Evolutionary conservation across 306 rosid genomes (phyloP), one percentile per base, ranked within the genome.

Genomic region (Trichosanthes cucumerina): DNA sequence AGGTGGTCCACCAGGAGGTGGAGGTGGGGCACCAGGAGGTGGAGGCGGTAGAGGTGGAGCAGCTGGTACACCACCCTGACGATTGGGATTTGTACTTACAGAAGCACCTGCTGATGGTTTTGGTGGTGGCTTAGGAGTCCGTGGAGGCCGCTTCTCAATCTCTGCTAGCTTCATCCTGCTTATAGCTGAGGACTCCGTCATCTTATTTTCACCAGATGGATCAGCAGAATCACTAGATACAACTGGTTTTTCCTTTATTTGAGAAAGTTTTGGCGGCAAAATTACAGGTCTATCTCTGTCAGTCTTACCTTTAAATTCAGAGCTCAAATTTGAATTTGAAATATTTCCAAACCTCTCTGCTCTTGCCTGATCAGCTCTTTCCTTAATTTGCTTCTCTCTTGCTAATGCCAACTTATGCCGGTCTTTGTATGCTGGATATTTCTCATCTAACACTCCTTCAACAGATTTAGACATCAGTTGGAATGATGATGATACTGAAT

Each of bases 401-500:
- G 91, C 96, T 46, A 96, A 83, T 28, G 97, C 99, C 88, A 92
- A 82, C 80, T 89, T 96, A 86, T 96, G 99, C 63, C 97, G 89
- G 79, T 96, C 96, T 84, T 90, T 96, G 77, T 88, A 96, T 0
- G 94, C 96, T 3, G 99, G 99, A 79, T 92, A 96, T 78, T 92
- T 92, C 86, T 96, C 98, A 19, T 96, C 96, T 31, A 78, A 71
- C 52, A 91, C 89, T 39, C 87, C 88, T 36, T 88, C 98, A 79
- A 95, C 92, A 31, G 98, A 92, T 86, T 91, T 96, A 50, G 99
- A 96, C 98, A 96, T 96, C 87, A 96, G 81, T 2, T 91, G 96
- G 91, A 96, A 96, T 63, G 99, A 96, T 64, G 93, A 1, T 70
- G 91, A 80, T 70, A 92, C 99, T 60, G 89, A 83, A 79, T 91